Evolutionary conservation across 345 rosid species (phyloP), one percentile per base, ranked within the genome.

Genomic region (Eucalyptus viminalis): DNA sequence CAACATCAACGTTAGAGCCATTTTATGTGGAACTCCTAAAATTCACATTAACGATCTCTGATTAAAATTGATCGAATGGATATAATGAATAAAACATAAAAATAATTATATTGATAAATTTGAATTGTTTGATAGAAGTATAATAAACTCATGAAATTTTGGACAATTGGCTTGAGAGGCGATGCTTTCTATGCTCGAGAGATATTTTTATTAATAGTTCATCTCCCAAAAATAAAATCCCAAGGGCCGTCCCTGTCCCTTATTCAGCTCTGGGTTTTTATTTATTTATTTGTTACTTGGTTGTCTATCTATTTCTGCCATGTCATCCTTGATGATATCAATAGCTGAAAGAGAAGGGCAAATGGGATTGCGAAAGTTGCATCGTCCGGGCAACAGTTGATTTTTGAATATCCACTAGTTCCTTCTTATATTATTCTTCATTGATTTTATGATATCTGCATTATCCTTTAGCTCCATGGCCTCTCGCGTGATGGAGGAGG

Each of bases 1-100:
- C 1, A 9, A 22, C 12, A 0, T 9, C 5, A 22, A 22, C 3
- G 0, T 9, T 22, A 2, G 27, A 56, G 60, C 6, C 6, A 22
- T 22, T 22, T 56, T 56, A 22, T 9, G 12, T 56, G 13, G 1
- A 56, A 22, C 12, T 22, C 24, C 24, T 24, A 11, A 3, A 22
- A 56, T 4, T 2, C 29, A 56, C 13, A 1, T 9, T 10, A 56
- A 2, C 0, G 13, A 56, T 56, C 1, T 56, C 11, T 2, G 0
- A 56, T 56, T 56, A 56, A 24, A 56, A 56, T 22, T 56, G 2
- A 56, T 56, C 5, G 3, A 1, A 53, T 53, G 2, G 2, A 53
- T 4, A 4, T 4, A 56, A 56, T 56, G 24, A 24, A 56, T 0
- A 9, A 56, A 56, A 56, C 0, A 3, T 56, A 24, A 56, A 21